Percentiles rank a stretch among this genome's conserved stretches.
phyloP scores from a whole-genome alignment of 768 basidiomycete genomes.

The Saitozyma sp. region DNA sequence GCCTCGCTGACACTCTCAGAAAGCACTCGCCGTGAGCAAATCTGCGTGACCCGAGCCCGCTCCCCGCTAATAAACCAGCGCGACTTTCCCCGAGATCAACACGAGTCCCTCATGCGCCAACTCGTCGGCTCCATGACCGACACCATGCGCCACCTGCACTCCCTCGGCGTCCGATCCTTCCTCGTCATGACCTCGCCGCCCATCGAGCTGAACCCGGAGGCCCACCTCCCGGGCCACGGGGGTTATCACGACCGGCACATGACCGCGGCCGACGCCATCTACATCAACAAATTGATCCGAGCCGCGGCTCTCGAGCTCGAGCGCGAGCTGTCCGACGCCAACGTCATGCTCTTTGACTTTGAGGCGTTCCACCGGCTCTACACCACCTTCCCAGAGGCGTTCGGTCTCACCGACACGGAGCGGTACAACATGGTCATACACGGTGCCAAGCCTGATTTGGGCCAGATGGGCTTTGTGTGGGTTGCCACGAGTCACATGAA shows the following conservation, averaged over 20 bases:
- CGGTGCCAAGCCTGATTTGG: background rate
- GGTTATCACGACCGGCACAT: background rate
- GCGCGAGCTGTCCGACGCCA: background rate
- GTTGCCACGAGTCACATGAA: background rate
- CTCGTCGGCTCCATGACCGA: background rate
- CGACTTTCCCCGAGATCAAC: background rate
- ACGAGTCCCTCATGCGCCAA: background rate
- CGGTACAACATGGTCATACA: background rate
- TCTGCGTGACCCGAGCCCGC: background rate
- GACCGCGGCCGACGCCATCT: background rate
- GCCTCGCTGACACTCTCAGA: background rate
- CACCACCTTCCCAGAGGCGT: background rate
- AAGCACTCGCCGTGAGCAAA: background rate
- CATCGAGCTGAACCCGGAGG: background rate
- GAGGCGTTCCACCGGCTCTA: background rate
- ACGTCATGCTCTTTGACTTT: background rate
- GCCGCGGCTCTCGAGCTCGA: background rate
- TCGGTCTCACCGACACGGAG: background rate
- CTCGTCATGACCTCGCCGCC: background rate
- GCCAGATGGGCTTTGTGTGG: background rate
- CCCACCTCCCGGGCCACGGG: background rate
- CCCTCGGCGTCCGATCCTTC: background rate
- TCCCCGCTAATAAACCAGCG: background rate
- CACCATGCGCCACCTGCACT: background rate
- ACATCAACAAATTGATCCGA: background rate